These are phyloP conservation scores for Mycosphaerella sp. DNA, from an alignment of 2,329 filamentous ascomycete genomes.

Conservation along the genomic window DNA sequence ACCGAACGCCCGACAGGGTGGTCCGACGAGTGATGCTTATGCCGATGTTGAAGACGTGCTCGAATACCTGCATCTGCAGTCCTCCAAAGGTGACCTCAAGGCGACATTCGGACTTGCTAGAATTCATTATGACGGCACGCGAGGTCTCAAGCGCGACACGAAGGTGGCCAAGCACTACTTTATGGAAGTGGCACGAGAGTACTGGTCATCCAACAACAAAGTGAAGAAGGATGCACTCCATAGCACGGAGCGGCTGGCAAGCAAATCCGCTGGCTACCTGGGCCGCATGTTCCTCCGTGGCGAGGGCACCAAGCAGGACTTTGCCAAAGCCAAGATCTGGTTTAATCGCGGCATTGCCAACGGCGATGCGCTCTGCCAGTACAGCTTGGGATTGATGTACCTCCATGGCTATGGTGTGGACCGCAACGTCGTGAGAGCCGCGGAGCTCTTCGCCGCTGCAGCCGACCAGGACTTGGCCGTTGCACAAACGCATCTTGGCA, in stretches of 20 bases:
- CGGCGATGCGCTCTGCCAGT: conserved; percentile 76
- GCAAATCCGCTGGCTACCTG: conserved; percentile 78
- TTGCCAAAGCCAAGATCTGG: conserved; percentile 69
- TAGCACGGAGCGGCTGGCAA: conserved; percentile 68
- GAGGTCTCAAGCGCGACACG: conserved; percentile 66
- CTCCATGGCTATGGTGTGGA: conserved; percentile 68
- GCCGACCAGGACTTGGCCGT: conserved; percentile 76
- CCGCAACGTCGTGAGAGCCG: conserved; percentile 64
- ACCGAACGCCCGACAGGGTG: conserved; percentile 66
- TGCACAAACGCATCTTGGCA: conserved; percentile 75
- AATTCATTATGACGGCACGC: conserved; percentile 80
- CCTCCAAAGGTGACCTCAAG: conserved; percentile 80
- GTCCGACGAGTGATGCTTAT: conserved; percentile 69
- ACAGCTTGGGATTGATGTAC: conserved; percentile 76
- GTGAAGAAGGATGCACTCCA: conserved; percentile 61
- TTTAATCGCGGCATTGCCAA: conserved; percentile 70
- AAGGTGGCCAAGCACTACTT: conserved; percentile 74
- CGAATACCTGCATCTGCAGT: conserved; percentile 86
- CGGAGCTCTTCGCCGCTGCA: conserved; percentile 67
- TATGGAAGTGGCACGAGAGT: conserved; percentile 67
- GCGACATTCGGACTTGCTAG: conserved; percentile 80
- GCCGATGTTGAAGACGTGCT: conserved; percentile 88
- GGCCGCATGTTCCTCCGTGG: conserved; percentile 86
- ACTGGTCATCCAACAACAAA: conserved; percentile 71
- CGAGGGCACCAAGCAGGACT: conserved; percentile 75